Evolutionary conservation across 1,139 yeast genomes (phyloP), one percentile per base, ranked within the genome.

Genomic region (Candida sp.): DNA sequence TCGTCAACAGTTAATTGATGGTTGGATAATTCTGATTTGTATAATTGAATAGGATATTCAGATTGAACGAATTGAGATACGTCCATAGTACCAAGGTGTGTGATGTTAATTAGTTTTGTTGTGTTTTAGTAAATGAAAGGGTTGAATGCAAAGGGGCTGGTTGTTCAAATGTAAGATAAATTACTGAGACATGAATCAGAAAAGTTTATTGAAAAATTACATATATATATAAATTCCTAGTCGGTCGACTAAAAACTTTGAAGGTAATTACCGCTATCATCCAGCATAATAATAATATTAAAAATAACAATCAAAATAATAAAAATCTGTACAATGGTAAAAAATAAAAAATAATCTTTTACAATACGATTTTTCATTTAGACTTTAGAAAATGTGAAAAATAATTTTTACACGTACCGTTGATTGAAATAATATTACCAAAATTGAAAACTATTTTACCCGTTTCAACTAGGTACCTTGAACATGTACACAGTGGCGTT

Each of bases 1-100:
- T 81, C 87, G 29, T 68, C 65, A 30, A 81, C 57, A 6, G 68
- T 63, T 39, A 62, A 61, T 33, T 68, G 63, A 55, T 82, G 88
- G 9, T 70, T 60, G 29, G 62, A 52, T 33, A 80, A 55, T 57
- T 82, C 88, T 6, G 70, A 57, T 40, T 73, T 63, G 49, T 82
- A 79, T 43, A 82, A 64, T 44, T 68, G 68, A 35, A 64, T 59
- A 2, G 86, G 77, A 52, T 82, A 82, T 44, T 66, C 64, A 45
- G 53, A 56, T 51, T 71, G 77, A 42, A 55, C 49, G 50, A 67
- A 64, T 43, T 25, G 29, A 25, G 29, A 25, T 8, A 25, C 11
- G 11, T 25, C 29, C 29, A 25, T 25, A 25, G 11, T 25, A 25
- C 11, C 11, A 8, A 11, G 29, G 29, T 25, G 29, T 25, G 11